phyloP scores from a whole-genome alignment of 1,284 basidiomycete species.

The Mycosarcoma maydis region DNA sequence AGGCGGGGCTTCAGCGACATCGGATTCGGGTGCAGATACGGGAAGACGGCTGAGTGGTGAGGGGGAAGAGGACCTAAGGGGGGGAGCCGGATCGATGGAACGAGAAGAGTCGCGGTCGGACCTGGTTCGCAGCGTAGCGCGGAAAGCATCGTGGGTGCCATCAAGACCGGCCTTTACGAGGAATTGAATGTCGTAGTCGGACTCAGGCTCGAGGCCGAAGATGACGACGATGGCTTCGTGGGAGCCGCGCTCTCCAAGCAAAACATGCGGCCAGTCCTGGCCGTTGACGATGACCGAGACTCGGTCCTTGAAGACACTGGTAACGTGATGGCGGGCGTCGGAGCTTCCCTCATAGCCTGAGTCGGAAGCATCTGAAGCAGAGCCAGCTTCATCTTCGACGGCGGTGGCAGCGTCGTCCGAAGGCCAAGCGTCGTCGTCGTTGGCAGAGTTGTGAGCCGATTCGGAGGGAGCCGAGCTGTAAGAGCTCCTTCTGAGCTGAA shows the following conservation, averaged over 20 bases:
- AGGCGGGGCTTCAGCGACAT: slow-evolving; percentile 13
- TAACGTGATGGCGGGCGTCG: slow-evolving; percentile 24
- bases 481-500: slow-evolving; percentile 36
- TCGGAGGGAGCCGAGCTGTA: slow-evolving; percentile 39
- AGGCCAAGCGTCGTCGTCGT: slow-evolving; percentile 49
- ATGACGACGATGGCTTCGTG: slow-evolving; percentile 62
- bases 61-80: slow-evolving; percentile 35
- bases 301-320: slow-evolving; percentile 47
- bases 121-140: slow-evolving; percentile 27
- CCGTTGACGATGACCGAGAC: slow-evolving; percentile 56
- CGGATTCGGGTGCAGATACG: slow-evolving; percentile 32
- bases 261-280: slow-evolving; percentile 53
- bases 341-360: slow-evolving; percentile 33
- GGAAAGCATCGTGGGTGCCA: slow-evolving; percentile 27
- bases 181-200: slow-evolving; percentile 54
- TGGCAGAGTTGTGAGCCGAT: slow-evolving; percentile 30
- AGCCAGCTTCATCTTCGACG: slow-evolving; percentile 45
- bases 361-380: slow-evolving; percentile 49
- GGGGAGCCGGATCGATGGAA: slow-evolving; percentile 18
- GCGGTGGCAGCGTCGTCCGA: slow-evolving; percentile 52
- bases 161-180: slow-evolving; percentile 45
- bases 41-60: slow-evolving; percentile 39
- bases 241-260: slow-evolving; percentile 51
- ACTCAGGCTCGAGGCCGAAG: slow-evolving; percentile 54
- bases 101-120: slow-evolving; percentile 37